These are phyloP conservation scores for Solanum etuberosum DNA, from an alignment of 257 asterid genomes.

Conservation along the genomic window DNA sequence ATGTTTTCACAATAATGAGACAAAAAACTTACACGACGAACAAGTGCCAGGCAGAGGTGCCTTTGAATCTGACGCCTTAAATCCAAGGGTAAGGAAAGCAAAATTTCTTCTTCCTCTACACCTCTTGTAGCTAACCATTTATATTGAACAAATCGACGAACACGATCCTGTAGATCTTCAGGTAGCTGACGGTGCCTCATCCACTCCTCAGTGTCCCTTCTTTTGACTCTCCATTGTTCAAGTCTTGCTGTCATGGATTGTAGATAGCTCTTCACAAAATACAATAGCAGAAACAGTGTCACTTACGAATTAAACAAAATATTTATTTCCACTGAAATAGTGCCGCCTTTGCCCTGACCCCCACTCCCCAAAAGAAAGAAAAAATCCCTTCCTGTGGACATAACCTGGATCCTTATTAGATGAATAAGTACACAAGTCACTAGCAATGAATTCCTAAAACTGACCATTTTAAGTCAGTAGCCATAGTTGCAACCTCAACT, in stretches of 20 bases:
- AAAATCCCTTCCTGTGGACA: neutral
- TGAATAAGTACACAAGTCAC: neutral
- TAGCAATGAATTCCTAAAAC: neutral
- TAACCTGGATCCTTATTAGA: neutral
- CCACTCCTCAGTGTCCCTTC: constrained; percentile 94
- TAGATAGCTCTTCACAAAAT: constrained; percentile 51
- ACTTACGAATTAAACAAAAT: neutral
- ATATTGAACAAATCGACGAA: constrained; percentile 67
- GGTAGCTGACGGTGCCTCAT: constrained; percentile 90
- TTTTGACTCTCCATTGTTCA: constrained; percentile 79
- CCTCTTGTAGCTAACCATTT: constrained; percentile 88
- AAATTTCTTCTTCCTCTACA: constrained; percentile 67
- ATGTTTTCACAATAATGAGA: neutral
- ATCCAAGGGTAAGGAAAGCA: constrained; percentile 62
- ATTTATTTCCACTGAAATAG: neutral
- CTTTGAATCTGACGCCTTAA: constrained; percentile 64
- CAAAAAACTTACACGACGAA: constrained; percentile 61
- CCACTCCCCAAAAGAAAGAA: neutral
- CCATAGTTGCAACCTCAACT: neutral
- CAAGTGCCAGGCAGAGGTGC: constrained; percentile 82
- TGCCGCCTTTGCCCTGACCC: neutral
- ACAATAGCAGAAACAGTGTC: neutral
- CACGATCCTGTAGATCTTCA: constrained; percentile 64
- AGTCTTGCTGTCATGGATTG: constrained; percentile 80
- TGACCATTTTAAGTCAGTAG: neutral